Evolutionary conservation across 257 asterid species (phyloP).

Genomic region (Sherardia arvensis): DNA sequence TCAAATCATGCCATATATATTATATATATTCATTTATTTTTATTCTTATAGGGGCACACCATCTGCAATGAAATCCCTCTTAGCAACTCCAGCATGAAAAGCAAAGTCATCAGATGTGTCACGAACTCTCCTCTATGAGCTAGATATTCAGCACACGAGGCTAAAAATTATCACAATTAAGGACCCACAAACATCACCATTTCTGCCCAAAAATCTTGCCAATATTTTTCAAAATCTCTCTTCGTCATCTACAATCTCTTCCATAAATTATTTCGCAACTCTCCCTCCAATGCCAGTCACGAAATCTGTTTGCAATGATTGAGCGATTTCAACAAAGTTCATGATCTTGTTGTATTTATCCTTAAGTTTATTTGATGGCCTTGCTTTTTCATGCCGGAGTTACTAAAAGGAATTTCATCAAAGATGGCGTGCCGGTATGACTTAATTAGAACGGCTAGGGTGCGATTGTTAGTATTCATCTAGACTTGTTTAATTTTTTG

Average conservation of each 20-base stretch:
- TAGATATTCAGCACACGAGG: neutral
- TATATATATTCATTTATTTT: too few relatives aligned
- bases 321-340: neutral
- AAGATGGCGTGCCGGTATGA: too few relatives aligned
- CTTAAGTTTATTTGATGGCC: too few relatives aligned
- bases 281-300: neutral
- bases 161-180: neutral
- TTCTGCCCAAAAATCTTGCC: neutral
- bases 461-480: too few relatives aligned
- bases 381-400: too few relatives aligned
- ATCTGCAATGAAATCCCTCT: neutral
- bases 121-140: slow-evolving; percentile 7
- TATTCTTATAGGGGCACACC: too few relatives aligned
- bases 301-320: neutral
- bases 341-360: neutral
- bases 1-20: too few relatives aligned
- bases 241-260: neutral
- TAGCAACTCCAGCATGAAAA: slow-evolving; percentile 2
- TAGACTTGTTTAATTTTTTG: too few relatives aligned
- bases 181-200: slow-evolving; percentile 7
- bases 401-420: too few relatives aligned
- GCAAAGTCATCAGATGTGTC: slow-evolving; percentile 11
- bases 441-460: too few relatives aligned
- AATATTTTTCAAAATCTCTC: neutral
- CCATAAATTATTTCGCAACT: neutral